phyloP scores from a whole-genome alignment of 208 protist genomes.

The Phytomonas sp. region DNA sequence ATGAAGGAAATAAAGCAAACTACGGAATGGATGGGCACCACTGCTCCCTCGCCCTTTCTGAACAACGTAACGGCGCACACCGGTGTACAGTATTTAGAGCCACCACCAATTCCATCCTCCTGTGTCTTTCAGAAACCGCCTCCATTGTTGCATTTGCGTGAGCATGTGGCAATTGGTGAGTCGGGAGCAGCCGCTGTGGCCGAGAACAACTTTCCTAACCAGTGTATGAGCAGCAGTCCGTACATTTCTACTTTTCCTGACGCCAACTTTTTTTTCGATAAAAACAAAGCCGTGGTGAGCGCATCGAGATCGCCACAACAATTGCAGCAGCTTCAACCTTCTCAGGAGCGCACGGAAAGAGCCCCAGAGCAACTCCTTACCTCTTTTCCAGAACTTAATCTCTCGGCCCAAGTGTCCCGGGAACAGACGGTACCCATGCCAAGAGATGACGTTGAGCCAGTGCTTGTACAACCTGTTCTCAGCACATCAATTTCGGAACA shows the following conservation, averaged over 20 bases:
- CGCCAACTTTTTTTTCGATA: not conserved
- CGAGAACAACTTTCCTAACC: not conserved
- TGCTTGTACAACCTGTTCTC: not conserved
- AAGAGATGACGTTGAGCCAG: not conserved
- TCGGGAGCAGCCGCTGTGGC: not conserved
- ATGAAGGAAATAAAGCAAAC: not conserved
- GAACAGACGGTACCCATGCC: not conserved
- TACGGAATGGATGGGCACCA: not conserved
- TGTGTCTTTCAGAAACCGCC: constrained; percentile 45
- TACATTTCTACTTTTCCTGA: not conserved
- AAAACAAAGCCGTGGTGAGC: not conserved
- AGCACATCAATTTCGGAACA: not conserved
- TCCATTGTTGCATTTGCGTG: constrained; percentile 25
- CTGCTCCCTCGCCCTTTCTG: not conserved
- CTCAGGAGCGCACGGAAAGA: not conserved
- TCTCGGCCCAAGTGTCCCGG: not conserved
- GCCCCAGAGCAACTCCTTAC: not conserved
- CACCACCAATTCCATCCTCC: constrained; percentile 45
- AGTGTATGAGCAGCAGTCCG: not conserved
- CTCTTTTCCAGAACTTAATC: not conserved
- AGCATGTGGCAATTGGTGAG: not conserved
- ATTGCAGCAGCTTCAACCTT: not conserved
- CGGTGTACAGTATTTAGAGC: constrained; percentile 8
- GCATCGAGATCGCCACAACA: not conserved
- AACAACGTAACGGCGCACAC: not conserved